Conservation (phyloP, 306 rosid genomes). For the Purshia tridentata region DNA sequence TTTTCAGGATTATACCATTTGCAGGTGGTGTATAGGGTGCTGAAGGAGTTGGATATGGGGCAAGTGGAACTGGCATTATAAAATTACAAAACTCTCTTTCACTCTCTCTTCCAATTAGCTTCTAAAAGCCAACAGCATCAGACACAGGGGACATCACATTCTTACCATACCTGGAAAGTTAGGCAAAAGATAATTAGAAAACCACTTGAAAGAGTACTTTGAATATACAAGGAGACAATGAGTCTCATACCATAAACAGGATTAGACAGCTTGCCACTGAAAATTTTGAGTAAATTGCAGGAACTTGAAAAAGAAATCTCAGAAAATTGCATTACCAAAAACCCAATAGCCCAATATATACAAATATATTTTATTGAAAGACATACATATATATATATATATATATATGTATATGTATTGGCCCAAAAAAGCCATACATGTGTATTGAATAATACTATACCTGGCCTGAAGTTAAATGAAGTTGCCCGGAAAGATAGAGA, state of each 20-base stretch:
- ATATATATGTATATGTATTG: neutral
- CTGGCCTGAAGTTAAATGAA: slow-evolving; percentile 26
- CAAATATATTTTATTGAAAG: neutral
- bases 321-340: slow-evolving; percentile 14
- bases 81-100: slow-evolving; percentile 21
- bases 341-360: neutral
- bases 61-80: slow-evolving; percentile 99
- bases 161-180: slow-evolving; percentile 39
- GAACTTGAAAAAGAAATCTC: neutral
- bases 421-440: neutral
- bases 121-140: slow-evolving; percentile 31
- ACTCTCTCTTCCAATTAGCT: slow-evolving; percentile 45
- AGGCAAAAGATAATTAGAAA: slow-evolving; percentile 25
- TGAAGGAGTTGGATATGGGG: slow-evolving; percentile 86
- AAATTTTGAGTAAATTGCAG: neutral
- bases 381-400: neutral
- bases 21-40: slow-evolving; percentile 69
- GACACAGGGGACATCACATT: slow-evolving; percentile 24
- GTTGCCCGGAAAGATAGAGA: slow-evolving; percentile 32
- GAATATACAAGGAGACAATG: slow-evolving; percentile 10
- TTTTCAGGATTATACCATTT: slow-evolving; percentile 52
- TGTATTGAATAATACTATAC: slow-evolving; percentile 20
- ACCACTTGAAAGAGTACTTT: slow-evolving; percentile 2
- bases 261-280: neutral
- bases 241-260: neutral